Base-by-base conservation (phyloP, 192 early-diverging fungal genomes). In the Backusella australiensis region DNA sequence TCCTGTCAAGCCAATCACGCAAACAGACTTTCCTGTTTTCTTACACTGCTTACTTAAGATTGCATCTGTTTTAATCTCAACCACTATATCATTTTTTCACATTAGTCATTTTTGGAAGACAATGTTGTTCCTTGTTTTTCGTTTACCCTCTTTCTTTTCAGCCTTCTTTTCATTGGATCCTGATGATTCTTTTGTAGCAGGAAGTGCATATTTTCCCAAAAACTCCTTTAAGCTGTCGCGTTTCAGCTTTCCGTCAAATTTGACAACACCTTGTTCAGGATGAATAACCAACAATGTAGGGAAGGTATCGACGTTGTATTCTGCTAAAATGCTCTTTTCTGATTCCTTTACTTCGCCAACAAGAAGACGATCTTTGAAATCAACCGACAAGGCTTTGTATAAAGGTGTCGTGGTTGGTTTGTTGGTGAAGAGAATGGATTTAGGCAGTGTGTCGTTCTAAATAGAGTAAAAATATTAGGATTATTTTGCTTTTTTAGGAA, bases 341-440 rank as follows among this genome's bases (percentile, higher is more conserved):
- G 90, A 82, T 9, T 85, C 78, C 36, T 86, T 83, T 17, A 94
- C 89, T 65, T 95, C 93, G 0, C 91, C 96, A 71, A 97, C 89
- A 29, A 85, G 49, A 75, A 97, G 82, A 26, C 87, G 85, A 74
- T 89, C 81, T 72, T 88, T 59, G 80, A 93, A 93, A 70, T 93
- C 91, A 34, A 92, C 88, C 9, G 94, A 93, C 15, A 99, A 75
- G 26, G 94, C 94, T 79, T 95, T 96, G 86, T 94, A 94, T 52
- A 99, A 87, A 41, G 93, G 88, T 34, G 96, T 90, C 4, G 93
- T 89, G 12, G 82, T 82, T n/a, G 86, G 44, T 72, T 96, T 97
- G 53, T 91, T 85, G 0, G 95, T 94, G 67, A 95, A 92, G 35
- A 97, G 85, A 1, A 98, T 75, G 0, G 89, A 94, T 78, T 93